These are phyloP conservation scores for Zymoseptoria passerinii DNA, from an alignment of 2,329 filamentous ascomycete species.

Conservation along the genomic window DNA sequence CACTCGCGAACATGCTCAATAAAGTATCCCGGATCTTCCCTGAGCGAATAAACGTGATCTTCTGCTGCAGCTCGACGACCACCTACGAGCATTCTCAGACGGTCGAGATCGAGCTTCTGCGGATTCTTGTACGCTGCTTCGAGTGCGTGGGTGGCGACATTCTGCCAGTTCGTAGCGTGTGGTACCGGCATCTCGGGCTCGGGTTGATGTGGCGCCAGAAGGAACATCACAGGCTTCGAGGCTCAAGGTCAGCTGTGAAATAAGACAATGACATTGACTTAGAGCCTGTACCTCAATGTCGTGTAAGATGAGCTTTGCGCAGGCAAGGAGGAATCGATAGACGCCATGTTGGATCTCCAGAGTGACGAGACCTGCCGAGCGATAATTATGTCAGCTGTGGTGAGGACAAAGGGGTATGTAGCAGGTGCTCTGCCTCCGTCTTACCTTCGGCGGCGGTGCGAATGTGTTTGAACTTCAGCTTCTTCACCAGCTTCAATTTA, in stretches of 20 bases:
- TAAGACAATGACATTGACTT: neutral
- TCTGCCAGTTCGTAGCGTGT: constrained; percentile 2
- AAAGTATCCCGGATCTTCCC: constrained; percentile 54
- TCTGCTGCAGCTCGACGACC: constrained; percentile 38
- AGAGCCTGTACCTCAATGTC: constrained; percentile 34
- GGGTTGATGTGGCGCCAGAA: constrained; percentile 10
- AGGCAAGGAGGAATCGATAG: constrained; percentile 43
- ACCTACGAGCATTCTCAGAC: constrained; percentile 38
- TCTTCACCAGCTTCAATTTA: neutral
- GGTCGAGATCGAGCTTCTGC: constrained; percentile 37
- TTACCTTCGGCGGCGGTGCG: neutral
- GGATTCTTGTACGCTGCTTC: constrained; percentile 49
- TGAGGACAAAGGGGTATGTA: neutral
- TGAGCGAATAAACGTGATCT: constrained; percentile 48
- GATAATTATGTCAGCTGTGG: neutral
- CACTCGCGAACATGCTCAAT: constrained; percentile 35
- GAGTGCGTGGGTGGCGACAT: constrained; percentile 20
- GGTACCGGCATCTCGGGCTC: constrained; percentile 5
- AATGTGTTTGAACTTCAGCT: neutral
- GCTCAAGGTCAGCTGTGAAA: neutral
- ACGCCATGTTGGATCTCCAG: constrained; percentile 46
- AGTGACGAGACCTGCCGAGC: constrained; percentile 30
- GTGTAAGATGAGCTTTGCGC: constrained; percentile 43
- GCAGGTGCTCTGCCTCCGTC: neutral
- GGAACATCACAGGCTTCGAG: constrained; percentile 2